Conservation (phyloP, 1,284 basidiomycete species). For the Melampsora larici-populina region DNA sequence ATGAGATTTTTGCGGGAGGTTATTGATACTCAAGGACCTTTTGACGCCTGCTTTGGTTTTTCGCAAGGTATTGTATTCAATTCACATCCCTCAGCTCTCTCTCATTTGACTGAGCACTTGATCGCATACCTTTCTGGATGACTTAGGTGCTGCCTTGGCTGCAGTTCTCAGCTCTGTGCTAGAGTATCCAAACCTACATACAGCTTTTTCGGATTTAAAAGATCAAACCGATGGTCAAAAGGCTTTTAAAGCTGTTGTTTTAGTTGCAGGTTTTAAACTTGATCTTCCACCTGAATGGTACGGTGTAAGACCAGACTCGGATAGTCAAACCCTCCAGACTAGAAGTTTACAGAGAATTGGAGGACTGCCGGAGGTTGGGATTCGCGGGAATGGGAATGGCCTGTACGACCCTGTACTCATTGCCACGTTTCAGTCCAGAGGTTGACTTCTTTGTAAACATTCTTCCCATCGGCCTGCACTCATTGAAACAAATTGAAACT, state of each 20-base stretch:
- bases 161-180: constrained; percentile 13
- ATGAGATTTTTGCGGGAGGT: constrained; percentile 22
- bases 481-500: too few species aligned
- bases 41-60: constrained; percentile 43
- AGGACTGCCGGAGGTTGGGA: too few species aligned
- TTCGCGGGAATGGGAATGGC: too few species aligned
- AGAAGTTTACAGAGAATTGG: too few species aligned
- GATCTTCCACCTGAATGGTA: constrained; percentile 1
- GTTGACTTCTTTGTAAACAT: too few species aligned
- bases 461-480: too few species aligned
- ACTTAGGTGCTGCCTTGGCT: constrained; percentile 37
- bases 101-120: neutral
- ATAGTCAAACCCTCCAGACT: constrained; percentile 12
- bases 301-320: neutral
- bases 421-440: too few species aligned
- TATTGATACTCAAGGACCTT: constrained; percentile 39
- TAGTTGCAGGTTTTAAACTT: constrained; percentile 32
- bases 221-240: constrained; percentile 14
- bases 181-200: constrained; percentile 22
- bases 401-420: too few species aligned
- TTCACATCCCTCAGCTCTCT: neutral
- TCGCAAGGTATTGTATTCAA: constrained; percentile 29
- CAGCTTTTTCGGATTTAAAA: constrained; percentile 5
- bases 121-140: neutral
- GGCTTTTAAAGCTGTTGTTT: constrained; percentile 38